phyloP scores from a whole-genome alignment of 768 basidiomycete genomes.

The Boletus vinaceobasis region DNA sequence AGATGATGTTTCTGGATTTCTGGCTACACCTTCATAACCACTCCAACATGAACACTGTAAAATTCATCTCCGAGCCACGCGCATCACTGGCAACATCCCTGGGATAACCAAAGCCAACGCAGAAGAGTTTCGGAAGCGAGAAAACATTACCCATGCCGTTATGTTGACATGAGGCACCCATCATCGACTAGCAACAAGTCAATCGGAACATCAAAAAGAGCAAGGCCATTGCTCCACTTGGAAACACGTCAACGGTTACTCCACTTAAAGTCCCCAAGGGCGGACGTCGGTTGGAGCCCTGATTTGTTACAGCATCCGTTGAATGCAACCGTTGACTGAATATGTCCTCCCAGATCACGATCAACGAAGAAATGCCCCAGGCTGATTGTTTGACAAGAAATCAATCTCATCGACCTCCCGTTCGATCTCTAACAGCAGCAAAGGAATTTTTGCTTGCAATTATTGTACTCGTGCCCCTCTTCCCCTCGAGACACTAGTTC shows the following conservation, averaged over 20 bases:
- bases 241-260: background rate
- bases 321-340: constrained; percentile 1
- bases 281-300: background rate
- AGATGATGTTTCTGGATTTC: background rate
- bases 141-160: background rate
- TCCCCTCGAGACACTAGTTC: background rate
- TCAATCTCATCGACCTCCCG: background rate
- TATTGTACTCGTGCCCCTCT: background rate
- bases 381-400: background rate
- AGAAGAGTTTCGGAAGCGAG: constrained; percentile 5
- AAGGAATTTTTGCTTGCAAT: background rate
- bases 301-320: background rate
- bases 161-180: background rate
- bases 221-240: background rate
- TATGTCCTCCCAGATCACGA: constrained; percentile 1
- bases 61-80: constrained; percentile 1
- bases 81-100: background rate
- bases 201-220: background rate
- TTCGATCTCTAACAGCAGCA: background rate
- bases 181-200: background rate
- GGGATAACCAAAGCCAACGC: background rate
- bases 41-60: background rate
- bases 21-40: background rate
- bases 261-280: constrained; percentile 2
- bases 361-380: background rate